Evolutionary conservation across 257 asterid species (phyloP).

Genomic region (Nicotiana sylvestris): DNA sequence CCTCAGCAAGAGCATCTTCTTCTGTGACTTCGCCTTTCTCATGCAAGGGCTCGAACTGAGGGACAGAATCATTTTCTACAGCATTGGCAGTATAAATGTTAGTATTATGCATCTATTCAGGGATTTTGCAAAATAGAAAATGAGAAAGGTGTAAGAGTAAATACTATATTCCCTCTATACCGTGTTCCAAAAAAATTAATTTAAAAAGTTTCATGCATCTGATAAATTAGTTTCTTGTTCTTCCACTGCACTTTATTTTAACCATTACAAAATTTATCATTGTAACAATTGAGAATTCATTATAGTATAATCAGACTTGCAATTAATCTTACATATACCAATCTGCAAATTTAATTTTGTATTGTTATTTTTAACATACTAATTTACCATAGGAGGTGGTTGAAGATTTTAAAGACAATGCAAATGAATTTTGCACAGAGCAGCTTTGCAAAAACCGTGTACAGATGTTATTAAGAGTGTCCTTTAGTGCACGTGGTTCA

Average conservation of each 20-base stretch:
- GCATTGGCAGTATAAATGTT: neutral
- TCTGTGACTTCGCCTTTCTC: constrained; percentile 13
- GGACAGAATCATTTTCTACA: constrained; percentile 6
- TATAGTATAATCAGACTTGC: neutral
- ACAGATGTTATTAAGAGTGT: too few relatives aligned
- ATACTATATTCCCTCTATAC: neutral
- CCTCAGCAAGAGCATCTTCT: constrained; percentile 10
- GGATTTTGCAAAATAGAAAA: neutral
- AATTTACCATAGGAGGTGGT: too few relatives aligned
- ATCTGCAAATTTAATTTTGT: neutral
- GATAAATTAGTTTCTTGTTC: neutral
- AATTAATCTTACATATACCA: neutral
- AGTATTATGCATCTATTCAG: neutral
- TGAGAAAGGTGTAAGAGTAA: neutral
- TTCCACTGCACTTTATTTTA: neutral
- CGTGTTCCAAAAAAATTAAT: neutral
- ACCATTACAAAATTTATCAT: neutral
- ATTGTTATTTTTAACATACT: neutral
- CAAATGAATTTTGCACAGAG: neutral
- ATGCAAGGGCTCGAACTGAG: constrained; percentile 14
- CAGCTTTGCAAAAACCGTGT: too few relatives aligned
- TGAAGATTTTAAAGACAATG: neutral
- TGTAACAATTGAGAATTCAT: neutral
- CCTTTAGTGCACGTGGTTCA: too few relatives aligned
- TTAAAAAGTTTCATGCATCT: neutral